phyloP scores from a whole-genome alignment of 352 stramenopile genomes.

The Phytophthora uliginosa region DNA sequence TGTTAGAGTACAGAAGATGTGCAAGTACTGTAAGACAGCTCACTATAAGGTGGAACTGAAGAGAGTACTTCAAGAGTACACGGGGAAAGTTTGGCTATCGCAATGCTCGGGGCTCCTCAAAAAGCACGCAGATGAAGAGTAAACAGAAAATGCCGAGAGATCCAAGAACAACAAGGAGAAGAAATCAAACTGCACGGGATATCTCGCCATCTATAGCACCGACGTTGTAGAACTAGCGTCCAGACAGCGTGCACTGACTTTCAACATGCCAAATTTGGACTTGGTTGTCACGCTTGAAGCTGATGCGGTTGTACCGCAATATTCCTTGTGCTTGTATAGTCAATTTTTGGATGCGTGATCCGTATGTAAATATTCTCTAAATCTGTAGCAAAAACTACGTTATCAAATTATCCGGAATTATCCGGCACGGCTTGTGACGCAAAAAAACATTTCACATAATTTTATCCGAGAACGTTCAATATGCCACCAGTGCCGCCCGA shows the following conservation, averaged over 20 bases:
- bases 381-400: neutral
- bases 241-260: neutral
- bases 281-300: neutral
- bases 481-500: constrained; percentile 40
- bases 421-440: too few species aligned
- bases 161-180: neutral
- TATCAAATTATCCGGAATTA: neutral
- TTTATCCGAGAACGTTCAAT: neutral
- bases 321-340: too few species aligned
- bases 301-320: neutral
- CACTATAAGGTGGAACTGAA: neutral
- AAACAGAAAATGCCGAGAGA: neutral
- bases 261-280: neutral
- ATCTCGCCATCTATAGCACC: neutral
- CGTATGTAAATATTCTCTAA: neutral
- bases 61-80: neutral
- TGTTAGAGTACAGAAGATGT: neutral
- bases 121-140: neutral
- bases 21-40: neutral
- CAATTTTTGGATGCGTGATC: neutral
- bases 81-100: neutral
- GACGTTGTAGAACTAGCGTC: neutral
- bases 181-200: neutral
- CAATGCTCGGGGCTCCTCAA: neutral
- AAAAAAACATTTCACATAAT: neutral